Evolutionary conservation across 495 filamentous ascomycete genomes (phyloP), one percentile per base, ranked within the genome.

Genomic region (Talaromyces thailandensis): DNA sequence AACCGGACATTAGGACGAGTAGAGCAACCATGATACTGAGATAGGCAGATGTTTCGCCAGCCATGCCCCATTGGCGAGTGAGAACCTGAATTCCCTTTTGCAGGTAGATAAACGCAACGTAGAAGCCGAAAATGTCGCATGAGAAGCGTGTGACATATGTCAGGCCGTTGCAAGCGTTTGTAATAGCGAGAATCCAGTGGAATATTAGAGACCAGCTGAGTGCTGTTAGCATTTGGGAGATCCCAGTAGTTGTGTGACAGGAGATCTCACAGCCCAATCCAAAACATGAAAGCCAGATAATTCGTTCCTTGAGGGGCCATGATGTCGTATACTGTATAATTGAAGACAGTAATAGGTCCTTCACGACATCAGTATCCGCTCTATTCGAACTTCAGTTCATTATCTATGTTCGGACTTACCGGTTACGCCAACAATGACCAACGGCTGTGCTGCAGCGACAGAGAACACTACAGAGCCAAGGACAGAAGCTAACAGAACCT

Each of bases 401-500:
- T 16, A 16, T 40, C 35, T 40, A 40, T 61, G 18, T 29, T 11
- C 56, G 24, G 21, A 70, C 77, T 63, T 65, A 85, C 84, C 90
- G 50, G 90, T 93, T n/a, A 96, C 90, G 40, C 92, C 92, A 24
- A 96, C 92, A 75, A 96, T 95, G 23, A 90, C 87, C 66, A 94
- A 69, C 31, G 90, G 90, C 70, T 94, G 90, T 29, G 88, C 89
- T 2, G 89, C 86, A 50, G 89, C 76, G 14, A 93, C 64, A 6
- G 87, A 77, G 67, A 94, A 94, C 0, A 93, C 90, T 2, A 91
- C 82, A 18, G 89, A 81, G 2, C 87, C 90, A 25, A 93, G 77
- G 24, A 92, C 89, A 16, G 89, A 92, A 1, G 90, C 81, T 62
- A 94, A 77, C 32, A 94, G 77, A 16, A 91, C 89, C 71, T 94